Evolutionary conservation across 2,329 filamentous ascomycete species (phyloP).

Genomic region (Cladosporium sp.): DNA sequence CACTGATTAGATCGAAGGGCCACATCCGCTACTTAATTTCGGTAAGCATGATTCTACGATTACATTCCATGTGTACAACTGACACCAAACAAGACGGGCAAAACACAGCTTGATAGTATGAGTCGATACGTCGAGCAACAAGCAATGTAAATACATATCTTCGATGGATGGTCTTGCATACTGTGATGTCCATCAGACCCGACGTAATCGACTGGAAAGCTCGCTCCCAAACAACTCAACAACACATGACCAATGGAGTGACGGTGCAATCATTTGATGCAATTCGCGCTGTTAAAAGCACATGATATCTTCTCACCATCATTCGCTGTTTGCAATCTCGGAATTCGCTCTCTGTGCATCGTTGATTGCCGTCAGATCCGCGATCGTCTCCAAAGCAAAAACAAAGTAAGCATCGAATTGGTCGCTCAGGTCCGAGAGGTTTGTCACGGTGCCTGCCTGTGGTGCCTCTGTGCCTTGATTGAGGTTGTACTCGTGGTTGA

Average conservation of each 20-base stretch:
- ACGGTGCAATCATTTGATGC: neutral
- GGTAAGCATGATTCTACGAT: slow-evolving; percentile 24
- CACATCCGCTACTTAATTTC: slow-evolving; percentile 49
- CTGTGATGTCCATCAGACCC: neutral
- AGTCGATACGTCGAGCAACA: slow-evolving; percentile 38
- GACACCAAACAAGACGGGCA: slow-evolving; percentile 37
- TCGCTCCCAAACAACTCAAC: too few relatives aligned
- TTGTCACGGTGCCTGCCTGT: neutral
- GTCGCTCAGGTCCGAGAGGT: neutral
- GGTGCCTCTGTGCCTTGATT: neutral
- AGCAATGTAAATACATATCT: slow-evolving; percentile 15
- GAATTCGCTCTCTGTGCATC: neutral
- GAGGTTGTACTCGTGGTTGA: neutral
- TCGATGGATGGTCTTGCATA: neutral
- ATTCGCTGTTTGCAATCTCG: neutral
- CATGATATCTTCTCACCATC: neutral
- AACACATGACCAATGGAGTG: too few relatives aligned
- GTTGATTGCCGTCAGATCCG: neutral
- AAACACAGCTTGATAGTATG: slow-evolving; percentile 50
- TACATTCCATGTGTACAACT: neutral
- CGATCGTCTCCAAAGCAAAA: neutral
- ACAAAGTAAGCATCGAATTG: neutral
- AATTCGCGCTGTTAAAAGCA: neutral
- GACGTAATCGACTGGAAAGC: too few relatives aligned
- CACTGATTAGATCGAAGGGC: slow-evolving; percentile 27